Conservation (phyloP, 2,329 filamentous ascomycete species). For the Aspergillus phoenicis region DNA sequence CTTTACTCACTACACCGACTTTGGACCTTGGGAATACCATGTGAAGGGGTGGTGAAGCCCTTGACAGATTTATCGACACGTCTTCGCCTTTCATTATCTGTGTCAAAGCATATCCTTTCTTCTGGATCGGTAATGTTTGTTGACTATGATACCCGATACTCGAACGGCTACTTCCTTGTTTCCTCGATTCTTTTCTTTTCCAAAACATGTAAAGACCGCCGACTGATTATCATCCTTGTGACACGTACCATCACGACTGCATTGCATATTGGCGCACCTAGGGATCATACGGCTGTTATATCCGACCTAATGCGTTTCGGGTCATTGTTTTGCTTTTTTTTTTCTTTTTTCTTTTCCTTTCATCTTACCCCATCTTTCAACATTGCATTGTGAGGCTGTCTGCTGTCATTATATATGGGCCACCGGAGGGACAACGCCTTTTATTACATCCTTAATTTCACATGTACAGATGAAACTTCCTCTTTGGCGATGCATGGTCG, state of each 20-base stretch:
- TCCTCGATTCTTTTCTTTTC: constrained; percentile 18
- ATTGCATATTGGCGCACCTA: constrained; percentile 44
- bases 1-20: constrained; percentile 84
- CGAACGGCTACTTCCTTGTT: constrained; percentile 14
- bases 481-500: constrained; percentile 8
- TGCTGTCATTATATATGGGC: constrained; percentile 27
- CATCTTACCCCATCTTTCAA: constrained; percentile 17
- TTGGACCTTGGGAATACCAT: constrained; percentile 82
- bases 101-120: constrained; percentile 15
- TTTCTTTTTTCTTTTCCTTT: constrained; percentile 22
- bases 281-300: constrained; percentile 30
- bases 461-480: constrained; percentile 11
- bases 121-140: constrained; percentile 20
- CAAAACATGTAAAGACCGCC: constrained; percentile 22
- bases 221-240: constrained; percentile 29
- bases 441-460: constrained; percentile 9
- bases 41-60: constrained; percentile 74
- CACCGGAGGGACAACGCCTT: not conserved
- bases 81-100: constrained; percentile 12
- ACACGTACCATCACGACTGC: constrained; percentile 43
- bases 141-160: constrained; percentile 28
- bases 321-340: constrained; percentile 27
- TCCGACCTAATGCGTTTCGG: constrained; percentile 26
- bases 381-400: constrained; percentile 37
- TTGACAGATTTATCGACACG: not conserved